These are phyloP conservation scores for Mycosphaerella arachidis DNA, from an alignment of 2,329 filamentous ascomycete species.

Conservation along the genomic window DNA sequence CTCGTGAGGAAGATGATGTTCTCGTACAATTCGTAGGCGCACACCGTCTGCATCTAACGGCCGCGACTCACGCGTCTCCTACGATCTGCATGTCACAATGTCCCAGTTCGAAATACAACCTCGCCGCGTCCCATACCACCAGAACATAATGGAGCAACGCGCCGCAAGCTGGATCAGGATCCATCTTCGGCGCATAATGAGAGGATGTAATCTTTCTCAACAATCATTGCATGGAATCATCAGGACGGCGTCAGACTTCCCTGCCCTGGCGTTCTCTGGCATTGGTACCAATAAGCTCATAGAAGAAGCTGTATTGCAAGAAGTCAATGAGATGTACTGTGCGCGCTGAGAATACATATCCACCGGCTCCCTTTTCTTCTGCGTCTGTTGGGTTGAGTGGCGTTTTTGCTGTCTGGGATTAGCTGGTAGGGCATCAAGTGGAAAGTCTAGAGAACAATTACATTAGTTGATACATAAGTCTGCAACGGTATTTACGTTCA, in stretches of 20 bases:
- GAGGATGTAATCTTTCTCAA: neutral
- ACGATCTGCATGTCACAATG: neutral
- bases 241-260: neutral
- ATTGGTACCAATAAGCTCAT: neutral
- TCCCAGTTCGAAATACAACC: neutral
- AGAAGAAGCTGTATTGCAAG: neutral
- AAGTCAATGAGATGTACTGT: neutral
- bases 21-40: neutral
- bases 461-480: conserved; percentile 1
- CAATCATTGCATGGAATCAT: neutral
- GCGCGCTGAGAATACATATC: neutral
- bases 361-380: neutral
- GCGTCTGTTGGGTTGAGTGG: neutral
- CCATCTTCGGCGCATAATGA: neutral
- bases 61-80: neutral
- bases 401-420: neutral
- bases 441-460: conserved; percentile 1
- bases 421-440: neutral
- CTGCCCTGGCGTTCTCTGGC: neutral
- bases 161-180: neutral
- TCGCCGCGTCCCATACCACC: neutral
- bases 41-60: neutral
- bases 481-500: neutral
- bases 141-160: neutral
- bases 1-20: conserved; percentile 7